Base-by-base conservation (phyloP, 2,329 filamentous ascomycete genomes). In the Colletotrichum coccodes region DNA sequence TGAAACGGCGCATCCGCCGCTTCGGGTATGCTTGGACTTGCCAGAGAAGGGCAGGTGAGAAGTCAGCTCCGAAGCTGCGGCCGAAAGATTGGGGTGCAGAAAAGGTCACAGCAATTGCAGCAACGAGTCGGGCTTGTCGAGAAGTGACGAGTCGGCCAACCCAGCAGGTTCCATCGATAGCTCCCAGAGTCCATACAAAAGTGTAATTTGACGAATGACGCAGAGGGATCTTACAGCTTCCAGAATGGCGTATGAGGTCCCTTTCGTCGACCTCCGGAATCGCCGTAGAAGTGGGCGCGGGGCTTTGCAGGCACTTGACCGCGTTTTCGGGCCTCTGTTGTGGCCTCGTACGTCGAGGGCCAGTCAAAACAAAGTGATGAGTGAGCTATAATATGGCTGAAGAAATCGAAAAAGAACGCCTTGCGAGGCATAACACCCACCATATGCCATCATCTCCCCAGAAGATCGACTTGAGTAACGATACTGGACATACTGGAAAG, bases 231-330 rank as follows among this genome's bases (percentile, higher is more conserved):
- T 42, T n/a, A 8, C 21, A 16, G 23, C 44, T 11, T 40, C n/a
- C 32, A 30, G 26, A 21, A 30, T 26, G 47, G 36, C 23, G n/a
- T 16, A 42, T 21, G 32, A 44, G 18, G 26, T 7, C 30, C 32
- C 21, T 49, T 60, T 53, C 7, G 32, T 26, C 28, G 32, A 21
- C 38, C n/a, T 53, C 28, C 65, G 60, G 60, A 30, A 44, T 57
- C 42, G 38, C 60, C 56, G 66, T 49, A 46, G 47, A 36, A 59
- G 47, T 34, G 62, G 34, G 30, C 47, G 40, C 47, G 66, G 64
- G 66, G 61, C 61, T 65, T 68, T 49, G 66, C 61, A 60, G 47
- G 61, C 66, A 66, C 66, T 69, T 65, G 66, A 61, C 56, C 66
- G 61, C 66, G 23, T 42, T 69, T 65, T 66, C 49, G 61, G 67